Base-by-base conservation (phyloP, 345 rosid species). In the Dipteronia dyeriana region DNA sequence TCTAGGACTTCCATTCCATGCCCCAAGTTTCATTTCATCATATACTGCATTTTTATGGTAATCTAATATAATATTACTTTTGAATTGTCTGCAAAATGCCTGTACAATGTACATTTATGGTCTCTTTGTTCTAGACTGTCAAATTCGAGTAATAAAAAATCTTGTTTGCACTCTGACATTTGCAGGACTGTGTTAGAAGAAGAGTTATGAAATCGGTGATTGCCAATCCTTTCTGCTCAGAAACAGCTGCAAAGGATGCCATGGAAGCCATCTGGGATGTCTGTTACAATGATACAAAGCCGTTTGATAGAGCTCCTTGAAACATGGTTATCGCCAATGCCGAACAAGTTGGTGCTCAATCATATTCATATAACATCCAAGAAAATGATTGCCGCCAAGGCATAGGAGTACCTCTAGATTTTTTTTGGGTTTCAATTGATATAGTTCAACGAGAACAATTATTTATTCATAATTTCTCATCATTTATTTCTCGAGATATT, bases 291-390 rank as follows among this genome's bases (percentile, higher is more conserved):
- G 99, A 97, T 73, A 91, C 99, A 45, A 75, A 88, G 73, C 99
- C 98, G 76, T 97, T 97, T 76, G 97, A 94, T 61, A 88, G 97
- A 87, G 99, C 94, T 85, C 99, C 98, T 45, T 97, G 87, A 91
- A 23, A 34, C 69, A 49, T 39, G 43, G 41, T 67, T 29, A 47
- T 38, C 19, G 61, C 47, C 17, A 56, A 43, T 57, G 69, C 76
- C 20, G 5, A 38, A 71, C 41, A 31, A 43, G 65, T 38, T 39
- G 60, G 59, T 41, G n/a, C 59, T 41, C 25, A 9, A 51, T 70
- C 26, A 7, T 51, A 23, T 71, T 70, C 26, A 7, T 51, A 23
- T 71, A 11, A 3, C 54, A 64, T 16, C 43, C 51, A 14, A 66
- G 53, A 16, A 75, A 7, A 53, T 51, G 31, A 49, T 31, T 43